Conservation (phyloP, 1,284 basidiomycete genomes). For the Sporisorium graminicola region DNA sequence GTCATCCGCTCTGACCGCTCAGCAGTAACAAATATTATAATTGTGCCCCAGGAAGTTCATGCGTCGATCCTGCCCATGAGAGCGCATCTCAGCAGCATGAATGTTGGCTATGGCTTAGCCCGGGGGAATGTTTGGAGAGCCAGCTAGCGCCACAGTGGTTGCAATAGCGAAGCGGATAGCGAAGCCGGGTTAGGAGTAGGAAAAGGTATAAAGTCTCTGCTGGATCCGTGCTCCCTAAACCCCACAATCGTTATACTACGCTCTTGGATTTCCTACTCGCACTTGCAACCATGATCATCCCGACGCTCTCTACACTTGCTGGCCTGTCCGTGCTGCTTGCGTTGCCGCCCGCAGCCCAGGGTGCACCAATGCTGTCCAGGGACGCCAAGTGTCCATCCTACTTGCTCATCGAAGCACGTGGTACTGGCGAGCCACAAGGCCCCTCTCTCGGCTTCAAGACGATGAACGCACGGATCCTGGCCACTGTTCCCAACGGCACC, state of each 20-base stretch:
- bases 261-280: no score
- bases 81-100: no score
- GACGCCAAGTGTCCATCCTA: background rate
- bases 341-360: background rate
- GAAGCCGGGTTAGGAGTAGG: no score
- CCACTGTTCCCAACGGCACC: no score
- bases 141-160: background rate
- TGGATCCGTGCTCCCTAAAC: background rate
- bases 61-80: background rate
- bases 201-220: background rate
- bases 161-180: no score
- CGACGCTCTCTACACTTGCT: background rate
- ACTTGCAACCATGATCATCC: background rate
- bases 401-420: no score
- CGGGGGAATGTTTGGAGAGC: background rate
- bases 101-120: background rate
- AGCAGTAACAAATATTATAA: background rate
- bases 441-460: no score
- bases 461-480: no score
- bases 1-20: background rate
- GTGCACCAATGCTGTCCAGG: background rate
- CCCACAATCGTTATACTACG: background rate
- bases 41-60: background rate
- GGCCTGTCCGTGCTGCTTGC: background rate
- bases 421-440: no score